These are phyloP conservation scores for Aspergillus persii DNA, from an alignment of 2,329 filamentous ascomycete genomes.

Conservation along the genomic window DNA sequence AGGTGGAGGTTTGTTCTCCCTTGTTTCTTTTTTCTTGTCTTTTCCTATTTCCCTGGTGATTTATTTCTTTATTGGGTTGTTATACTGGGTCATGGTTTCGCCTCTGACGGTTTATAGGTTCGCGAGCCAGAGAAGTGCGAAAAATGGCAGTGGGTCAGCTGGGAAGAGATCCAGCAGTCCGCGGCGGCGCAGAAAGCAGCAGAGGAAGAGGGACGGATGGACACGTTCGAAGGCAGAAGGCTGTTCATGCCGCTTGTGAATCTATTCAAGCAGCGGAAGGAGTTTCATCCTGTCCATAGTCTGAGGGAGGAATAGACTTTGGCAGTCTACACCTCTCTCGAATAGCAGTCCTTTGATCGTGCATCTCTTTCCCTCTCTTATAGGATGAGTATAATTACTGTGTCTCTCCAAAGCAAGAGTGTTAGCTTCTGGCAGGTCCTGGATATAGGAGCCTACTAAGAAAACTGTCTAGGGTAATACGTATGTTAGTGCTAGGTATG, in stretches of 20 bases:
- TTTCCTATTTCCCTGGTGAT: neutral
- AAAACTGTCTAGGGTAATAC: no score
- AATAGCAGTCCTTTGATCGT: no score
- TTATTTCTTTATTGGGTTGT: neutral
- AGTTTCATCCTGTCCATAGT: conserved; percentile 4
- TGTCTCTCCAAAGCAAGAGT: no score
- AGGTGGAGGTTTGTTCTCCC: neutral
- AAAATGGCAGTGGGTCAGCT: conserved; percentile 54
- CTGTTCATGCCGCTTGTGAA: conserved; percentile 16
- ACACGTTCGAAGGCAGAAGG: neutral
- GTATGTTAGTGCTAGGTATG: no score
- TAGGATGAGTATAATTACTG: no score
- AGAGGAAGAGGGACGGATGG: neutral
- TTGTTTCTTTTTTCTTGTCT: neutral
- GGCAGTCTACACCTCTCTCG: no score
- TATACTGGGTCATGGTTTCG: neutral
- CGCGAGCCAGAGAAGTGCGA: conserved; percentile 55
- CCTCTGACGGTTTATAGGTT: conserved; percentile 13
- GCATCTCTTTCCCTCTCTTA: no score
- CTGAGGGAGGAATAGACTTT: neutral
- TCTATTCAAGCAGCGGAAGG: conserved; percentile 11
- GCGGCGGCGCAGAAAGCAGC: conserved; percentile 4
- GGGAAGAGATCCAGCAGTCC: conserved; percentile 42
- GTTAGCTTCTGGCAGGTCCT: no score
- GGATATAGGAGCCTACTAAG: no score